Base-by-base conservation (phyloP, 2,329 filamentous ascomycete species). In the Neofusicoccum kwambonambiense region DNA sequence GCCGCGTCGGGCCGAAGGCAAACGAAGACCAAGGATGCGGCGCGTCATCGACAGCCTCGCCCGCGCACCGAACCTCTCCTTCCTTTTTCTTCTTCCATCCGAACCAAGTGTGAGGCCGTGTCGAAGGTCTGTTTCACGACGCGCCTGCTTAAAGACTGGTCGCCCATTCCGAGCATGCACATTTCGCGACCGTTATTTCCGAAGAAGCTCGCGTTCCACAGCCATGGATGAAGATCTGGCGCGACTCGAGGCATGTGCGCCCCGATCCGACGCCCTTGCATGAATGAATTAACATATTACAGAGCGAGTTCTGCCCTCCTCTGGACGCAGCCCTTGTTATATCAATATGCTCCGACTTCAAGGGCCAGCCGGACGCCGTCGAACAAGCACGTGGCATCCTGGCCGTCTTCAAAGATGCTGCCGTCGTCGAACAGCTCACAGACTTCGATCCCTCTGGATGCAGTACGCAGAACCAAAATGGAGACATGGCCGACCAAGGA, bases 361-460 rank as follows among this genome's bases (percentile, higher is more conserved):
- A 93, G 70, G 79, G 93, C 17, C 74, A 77, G 2, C 76, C 86
- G 22, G 70, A 83, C 0, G 74, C 78, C 0, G 79, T 88, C 37
- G 72, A 83, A 2, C 78, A 81, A 9, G 87, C 89, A 2, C 84
- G 84, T 35, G 73, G 79, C n/a, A 82, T 84, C 0, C 81, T 97
- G 1, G 82, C 90, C n/a, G 76, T 78, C 1, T 78, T 97, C 13
- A 90, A 89, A 60, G 80, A 86, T 35, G 80, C 84, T 65, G 92
- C 90, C 0, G 74, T 80, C 0, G 77, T 79, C 1, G 90, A 95
- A 73, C 91, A 95, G 72, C 85, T 87, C 15, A 88, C 86, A 9
- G 88, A 88, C 0, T 96, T 96, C 72, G 92, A 95, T 69, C 86
- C 91, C 0, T 92, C 90, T 37, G 92, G 90, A 2, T 86, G 89